A percentile compares a stretch with the other conserved stretches of the same genome.
phyloP scores from a whole-genome alignment of 23 red algal genomes.

The Agarophyton chilense region DNA sequence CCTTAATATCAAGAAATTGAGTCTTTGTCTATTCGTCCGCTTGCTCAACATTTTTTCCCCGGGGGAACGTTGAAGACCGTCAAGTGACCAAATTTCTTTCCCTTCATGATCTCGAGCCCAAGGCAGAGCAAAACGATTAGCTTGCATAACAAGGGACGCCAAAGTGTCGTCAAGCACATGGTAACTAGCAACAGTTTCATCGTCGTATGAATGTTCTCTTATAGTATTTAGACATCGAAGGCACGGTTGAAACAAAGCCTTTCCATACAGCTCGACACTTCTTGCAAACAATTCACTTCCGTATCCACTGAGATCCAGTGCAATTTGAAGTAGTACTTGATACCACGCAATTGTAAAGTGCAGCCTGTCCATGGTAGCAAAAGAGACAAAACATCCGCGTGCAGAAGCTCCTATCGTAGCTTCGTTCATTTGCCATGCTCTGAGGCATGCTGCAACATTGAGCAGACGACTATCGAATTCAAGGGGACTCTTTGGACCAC shows the following conservation, averaged over 20 bases:
- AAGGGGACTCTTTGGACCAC: constrained; percentile 40
- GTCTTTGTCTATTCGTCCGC: constrained; percentile 16
- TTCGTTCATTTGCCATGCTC: constrained; percentile 63
- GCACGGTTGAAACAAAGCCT: constrained; percentile 45
- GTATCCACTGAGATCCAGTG: constrained; percentile 28
- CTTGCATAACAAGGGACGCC: constrained; percentile 46
- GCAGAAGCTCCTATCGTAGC: constrained; percentile 42
- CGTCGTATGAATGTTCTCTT: constrained; percentile 15
- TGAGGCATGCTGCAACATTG: constrained; percentile 35
- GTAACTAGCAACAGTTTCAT: constrained; percentile 36
- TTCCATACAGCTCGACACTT: constrained; percentile 49
- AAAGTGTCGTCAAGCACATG: constrained; percentile 62
- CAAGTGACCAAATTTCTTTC: constrained; percentile 35
- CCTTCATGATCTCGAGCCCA: constrained; percentile 44
- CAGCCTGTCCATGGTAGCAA: constrained; percentile 51
- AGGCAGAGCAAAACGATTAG: constrained; percentile 47
- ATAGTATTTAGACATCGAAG: constrained; percentile 36
- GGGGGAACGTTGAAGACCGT: constrained; percentile 36
- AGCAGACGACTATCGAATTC: constrained; percentile 48
- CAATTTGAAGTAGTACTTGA: constrained; percentile 62
- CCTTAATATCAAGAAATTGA: constrained; percentile 15
- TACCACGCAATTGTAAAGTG: constrained; percentile 59
- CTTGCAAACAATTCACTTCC: constrained; percentile 36
- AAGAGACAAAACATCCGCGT: constrained; percentile 49
- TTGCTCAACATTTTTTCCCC: constrained; percentile 32